Conservation (phyloP, 176 grass and related monocot genomes). For the Poa pratensis region DNA sequence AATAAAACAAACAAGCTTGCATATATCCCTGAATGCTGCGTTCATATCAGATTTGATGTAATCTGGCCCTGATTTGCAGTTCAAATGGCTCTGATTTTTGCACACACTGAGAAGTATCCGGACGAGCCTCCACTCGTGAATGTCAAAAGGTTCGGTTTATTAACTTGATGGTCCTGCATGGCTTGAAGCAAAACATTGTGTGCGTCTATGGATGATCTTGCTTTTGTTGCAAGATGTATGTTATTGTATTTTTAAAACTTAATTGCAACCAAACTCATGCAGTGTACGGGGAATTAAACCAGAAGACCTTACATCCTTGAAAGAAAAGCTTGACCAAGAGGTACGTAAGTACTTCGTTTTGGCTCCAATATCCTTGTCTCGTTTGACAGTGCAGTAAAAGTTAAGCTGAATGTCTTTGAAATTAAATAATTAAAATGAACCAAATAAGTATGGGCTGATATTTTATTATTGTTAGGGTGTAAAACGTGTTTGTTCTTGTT, state of each 20-base stretch:
- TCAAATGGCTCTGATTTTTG: slow-evolving; percentile 94
- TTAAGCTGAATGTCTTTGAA: slow-evolving; percentile 7
- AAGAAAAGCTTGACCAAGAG: slow-evolving; percentile 89
- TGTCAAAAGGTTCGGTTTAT: slow-evolving; percentile 68
- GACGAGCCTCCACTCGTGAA: slow-evolving; percentile 93
- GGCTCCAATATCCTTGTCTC: slow-evolving; percentile 1
- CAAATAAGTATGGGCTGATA: background rate
- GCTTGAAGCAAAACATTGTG: slow-evolving; percentile 4
- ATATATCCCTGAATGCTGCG: background rate
- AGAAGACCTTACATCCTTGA: slow-evolving; percentile 74
- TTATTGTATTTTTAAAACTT: slow-evolving; percentile 36
- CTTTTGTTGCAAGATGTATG: slow-evolving; percentile 28
- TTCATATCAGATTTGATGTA: slow-evolving; percentile 8
- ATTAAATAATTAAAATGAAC: slow-evolving; percentile 30
- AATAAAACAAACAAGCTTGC: background rate
- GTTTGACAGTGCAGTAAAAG: background rate
- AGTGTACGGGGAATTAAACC: slow-evolving; percentile 87
- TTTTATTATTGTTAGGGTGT: background rate
- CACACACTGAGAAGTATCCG: slow-evolving; percentile 94
- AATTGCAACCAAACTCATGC: slow-evolving; percentile 41
- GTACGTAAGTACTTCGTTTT: slow-evolving; percentile 49
- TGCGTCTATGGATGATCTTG: background rate
- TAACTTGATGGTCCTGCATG: slow-evolving; percentile 34
- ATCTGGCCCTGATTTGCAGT: slow-evolving; percentile 61
- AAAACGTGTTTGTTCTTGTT: background rate